Evolutionary conservation across 2,329 filamentous ascomycete genomes (phyloP).

Genomic region (Sarocladium strictum): DNA sequence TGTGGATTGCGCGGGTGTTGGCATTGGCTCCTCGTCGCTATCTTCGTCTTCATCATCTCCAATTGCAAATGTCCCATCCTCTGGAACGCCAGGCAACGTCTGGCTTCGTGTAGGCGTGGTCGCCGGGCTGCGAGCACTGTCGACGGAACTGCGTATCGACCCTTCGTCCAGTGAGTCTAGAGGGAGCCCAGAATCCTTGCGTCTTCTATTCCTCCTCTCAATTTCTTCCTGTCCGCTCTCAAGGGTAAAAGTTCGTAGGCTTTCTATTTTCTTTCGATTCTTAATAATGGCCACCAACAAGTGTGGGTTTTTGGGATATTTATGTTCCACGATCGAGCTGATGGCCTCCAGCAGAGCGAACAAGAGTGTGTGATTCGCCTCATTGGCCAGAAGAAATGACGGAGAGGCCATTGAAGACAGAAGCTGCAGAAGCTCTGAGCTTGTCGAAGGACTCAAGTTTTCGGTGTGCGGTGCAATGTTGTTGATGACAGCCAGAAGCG

Average conservation of each 20-base stretch:
- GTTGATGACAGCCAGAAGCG: constrained; percentile 84
- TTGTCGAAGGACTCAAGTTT: constrained; percentile 66
- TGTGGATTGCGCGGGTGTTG: constrained; percentile 56
- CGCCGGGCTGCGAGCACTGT: constrained; percentile 60
- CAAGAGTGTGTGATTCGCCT: constrained; percentile 79
- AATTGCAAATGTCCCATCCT: constrained; percentile 79
- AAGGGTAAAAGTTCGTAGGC: constrained; percentile 78
- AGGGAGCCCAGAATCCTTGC: constrained; percentile 54
- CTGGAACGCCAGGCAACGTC: constrained; percentile 32
- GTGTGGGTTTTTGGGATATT: constrained; percentile 74
- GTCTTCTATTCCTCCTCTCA: constrained; percentile 66
- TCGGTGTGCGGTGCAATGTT: constrained; percentile 85
- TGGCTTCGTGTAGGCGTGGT: constrained; percentile 18
- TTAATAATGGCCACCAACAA: constrained; percentile 75
- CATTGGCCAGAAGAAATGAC: constrained; percentile 85
- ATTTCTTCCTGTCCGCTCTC: constrained; percentile 91
- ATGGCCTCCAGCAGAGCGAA: constrained; percentile 81
- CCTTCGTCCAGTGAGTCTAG: constrained; percentile 42
- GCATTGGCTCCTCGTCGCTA: constrained; percentile 40
- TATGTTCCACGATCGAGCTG: constrained; percentile 84
- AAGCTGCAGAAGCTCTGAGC: constrained; percentile 78
- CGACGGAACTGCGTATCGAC: constrained; percentile 56
- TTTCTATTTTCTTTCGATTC: constrained; percentile 78
- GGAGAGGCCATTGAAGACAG: constrained; percentile 91
- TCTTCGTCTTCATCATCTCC: constrained; percentile 72